phyloP scores from a whole-genome alignment of 1,284 basidiomycete genomes.

The Rugosomyces carneus region DNA sequence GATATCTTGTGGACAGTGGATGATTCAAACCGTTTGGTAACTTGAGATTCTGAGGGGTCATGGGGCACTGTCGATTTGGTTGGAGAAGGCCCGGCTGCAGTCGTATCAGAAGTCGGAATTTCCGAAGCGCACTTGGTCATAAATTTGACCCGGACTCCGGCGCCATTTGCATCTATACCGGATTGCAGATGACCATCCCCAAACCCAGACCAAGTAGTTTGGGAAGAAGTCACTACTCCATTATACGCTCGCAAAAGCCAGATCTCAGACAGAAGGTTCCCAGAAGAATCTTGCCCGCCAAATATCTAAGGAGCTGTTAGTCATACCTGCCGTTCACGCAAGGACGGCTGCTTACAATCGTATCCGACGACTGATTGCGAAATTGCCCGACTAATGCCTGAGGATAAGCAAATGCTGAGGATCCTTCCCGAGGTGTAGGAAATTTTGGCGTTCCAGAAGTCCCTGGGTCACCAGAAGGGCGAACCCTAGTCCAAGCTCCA shows the following conservation, averaged over 20 bases:
- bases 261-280: constrained; percentile 63
- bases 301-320: constrained; percentile 40
- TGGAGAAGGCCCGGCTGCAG: constrained; percentile 16
- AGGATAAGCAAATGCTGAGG: constrained; percentile 52
- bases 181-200: constrained; percentile 53
- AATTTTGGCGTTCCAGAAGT: constrained; percentile 38
- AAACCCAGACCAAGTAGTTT: constrained; percentile 55
- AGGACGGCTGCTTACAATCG: constrained; percentile 39
- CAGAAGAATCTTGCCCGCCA: constrained; percentile 62
- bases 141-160: constrained; percentile 59
- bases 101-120: constrained; percentile 22
- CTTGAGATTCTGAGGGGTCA: not conserved
- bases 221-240: constrained; percentile 46
- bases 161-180: constrained; percentile 57
- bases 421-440: constrained; percentile 64
- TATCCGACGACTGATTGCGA: constrained; percentile 52
- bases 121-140: constrained; percentile 52
- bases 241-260: constrained; percentile 73
- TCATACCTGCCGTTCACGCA: not conserved
- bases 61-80: constrained; percentile 12
- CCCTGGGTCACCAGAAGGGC: constrained; percentile 70
- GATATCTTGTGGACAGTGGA: constrained; percentile 59
- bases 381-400: constrained; percentile 51
- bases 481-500: constrained; percentile 64
- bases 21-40: constrained; percentile 39